Conservation (phyloP, 1,284 basidiomycete genomes). For the Termitomyces sp. region DNA sequence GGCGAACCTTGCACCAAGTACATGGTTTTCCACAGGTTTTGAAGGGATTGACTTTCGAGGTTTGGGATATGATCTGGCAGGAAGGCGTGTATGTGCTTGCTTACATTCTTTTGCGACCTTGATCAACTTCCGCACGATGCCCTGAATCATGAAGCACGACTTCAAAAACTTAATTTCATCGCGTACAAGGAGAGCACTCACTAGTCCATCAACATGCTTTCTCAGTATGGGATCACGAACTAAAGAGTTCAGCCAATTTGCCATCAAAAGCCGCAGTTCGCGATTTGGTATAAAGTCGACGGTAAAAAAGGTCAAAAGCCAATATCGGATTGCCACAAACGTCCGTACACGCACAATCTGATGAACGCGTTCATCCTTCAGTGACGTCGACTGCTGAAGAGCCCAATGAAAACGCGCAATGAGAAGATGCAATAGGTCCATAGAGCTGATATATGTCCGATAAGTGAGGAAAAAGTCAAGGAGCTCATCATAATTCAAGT, state of each 20-base stretch:
- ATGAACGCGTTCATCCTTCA: conserved; percentile 59
- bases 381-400: conserved; percentile 46
- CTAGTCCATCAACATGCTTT: conserved; percentile 62
- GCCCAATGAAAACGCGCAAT: conserved; percentile 87
- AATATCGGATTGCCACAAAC: conserved; percentile 82
- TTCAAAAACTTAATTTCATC: not conserved
- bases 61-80: conserved; percentile 24
- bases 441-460: conserved; percentile 70
- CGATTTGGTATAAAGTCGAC: conserved; percentile 83
- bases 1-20: conserved; percentile 58
- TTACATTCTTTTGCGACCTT: conserved; percentile 79
- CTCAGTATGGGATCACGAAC: conserved; percentile 62
- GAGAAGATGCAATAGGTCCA: conserved; percentile 74
- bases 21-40: conserved; percentile 30
- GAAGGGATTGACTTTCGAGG: conserved; percentile 12
- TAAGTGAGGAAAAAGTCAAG: conserved; percentile 87
- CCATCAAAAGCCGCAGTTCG: conserved; percentile 64
- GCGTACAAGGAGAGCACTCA: conserved; percentile 31
- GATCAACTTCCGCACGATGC: conserved; percentile 73
- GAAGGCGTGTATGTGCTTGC: conserved; percentile 50
- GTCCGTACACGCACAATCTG: conserved; percentile 80
- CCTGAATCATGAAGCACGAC: conserved; percentile 33
- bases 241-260: conserved; percentile 77
- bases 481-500: conserved; percentile 78
- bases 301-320: conserved; percentile 82